These are phyloP conservation scores for Magnaporthiopsis incrustans DNA, from an alignment of 2,329 filamentous ascomycete genomes.

Conservation along the genomic window DNA sequence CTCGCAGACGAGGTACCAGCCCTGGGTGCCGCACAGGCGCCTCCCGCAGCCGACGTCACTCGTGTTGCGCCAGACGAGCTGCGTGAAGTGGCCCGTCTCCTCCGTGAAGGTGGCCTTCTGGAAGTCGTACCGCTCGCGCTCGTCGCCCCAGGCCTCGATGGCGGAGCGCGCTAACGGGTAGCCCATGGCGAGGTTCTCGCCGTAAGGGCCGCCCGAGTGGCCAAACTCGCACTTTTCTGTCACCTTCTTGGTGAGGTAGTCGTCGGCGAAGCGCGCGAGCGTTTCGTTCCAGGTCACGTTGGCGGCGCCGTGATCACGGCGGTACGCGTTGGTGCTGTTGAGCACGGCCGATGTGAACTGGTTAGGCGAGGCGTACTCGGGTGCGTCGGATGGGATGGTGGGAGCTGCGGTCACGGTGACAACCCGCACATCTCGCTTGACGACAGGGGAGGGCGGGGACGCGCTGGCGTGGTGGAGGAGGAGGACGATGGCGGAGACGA, in stretches of 20 bases:
- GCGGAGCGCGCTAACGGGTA: constrained; percentile 47
- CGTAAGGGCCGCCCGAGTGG: constrained; percentile 56
- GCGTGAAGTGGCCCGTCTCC: constrained; percentile 62
- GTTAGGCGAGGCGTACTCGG: constrained; percentile 25
- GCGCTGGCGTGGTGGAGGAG: neutral
- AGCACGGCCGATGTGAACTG: constrained; percentile 49
- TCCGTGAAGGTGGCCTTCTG: constrained; percentile 45
- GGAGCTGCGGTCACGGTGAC: constrained; percentile 25
- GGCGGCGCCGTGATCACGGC: constrained; percentile 51
- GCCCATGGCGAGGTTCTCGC: constrained; percentile 68
- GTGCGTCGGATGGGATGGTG: constrained; percentile 26
- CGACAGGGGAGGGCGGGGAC: neutral
- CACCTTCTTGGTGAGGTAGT: constrained; percentile 34
- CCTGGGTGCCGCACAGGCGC: constrained; percentile 34
- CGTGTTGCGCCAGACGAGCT: constrained; percentile 62
- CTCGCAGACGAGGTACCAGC: constrained; percentile 63
- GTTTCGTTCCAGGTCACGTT: constrained; percentile 57
- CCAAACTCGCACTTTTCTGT: constrained; percentile 35
- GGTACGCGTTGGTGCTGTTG: constrained; percentile 59
- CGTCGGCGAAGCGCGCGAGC: constrained; percentile 44
- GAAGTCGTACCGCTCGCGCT: constrained; percentile 53
- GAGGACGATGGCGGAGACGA: neutral
- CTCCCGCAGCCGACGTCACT: constrained; percentile 49
- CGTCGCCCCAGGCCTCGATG: constrained; percentile 60
- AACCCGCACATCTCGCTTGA: neutral